A percentile compares a stretch with the other conserved stretches of the same genome.
Evolutionary conservation across 768 basidiomycete species (phyloP).

Genomic region (Multifurca ochricompacta): DNA sequence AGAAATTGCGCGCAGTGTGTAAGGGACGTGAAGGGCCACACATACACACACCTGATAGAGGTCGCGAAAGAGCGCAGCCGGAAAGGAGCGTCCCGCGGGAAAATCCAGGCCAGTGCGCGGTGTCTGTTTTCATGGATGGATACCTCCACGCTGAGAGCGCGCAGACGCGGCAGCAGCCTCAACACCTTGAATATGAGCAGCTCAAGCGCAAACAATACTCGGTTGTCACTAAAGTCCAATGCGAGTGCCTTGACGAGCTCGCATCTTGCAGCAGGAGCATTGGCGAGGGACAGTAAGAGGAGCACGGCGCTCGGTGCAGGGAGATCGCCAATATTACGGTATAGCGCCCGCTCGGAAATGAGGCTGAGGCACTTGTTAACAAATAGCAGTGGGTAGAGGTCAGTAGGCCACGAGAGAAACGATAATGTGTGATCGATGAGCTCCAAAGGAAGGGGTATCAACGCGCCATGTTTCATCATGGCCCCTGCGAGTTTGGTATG

Average conservation of each 20-base stretch:
- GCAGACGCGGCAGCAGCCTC: slow-evolving; percentile 32
- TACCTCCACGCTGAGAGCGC: slow-evolving; percentile 44
- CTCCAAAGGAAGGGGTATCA: slow-evolving; percentile 30
- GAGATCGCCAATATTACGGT: slow-evolving; percentile 32
- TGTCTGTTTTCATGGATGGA: slow-evolving; percentile 2
- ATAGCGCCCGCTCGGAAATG: slow-evolving; percentile 29
- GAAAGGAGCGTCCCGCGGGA: slow-evolving; percentile 35
- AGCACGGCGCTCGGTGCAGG: slow-evolving; percentile 27
- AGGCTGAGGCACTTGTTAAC: slow-evolving; percentile 26
- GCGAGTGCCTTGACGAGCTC: slow-evolving; percentile 38
- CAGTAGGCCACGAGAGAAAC: slow-evolving; percentile 22
- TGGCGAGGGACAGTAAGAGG: slow-evolving; percentile 37
- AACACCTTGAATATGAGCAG: slow-evolving; percentile 41
- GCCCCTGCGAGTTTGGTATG: neutral
- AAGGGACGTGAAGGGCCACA: neutral
- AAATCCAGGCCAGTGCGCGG: slow-evolving; percentile 37
- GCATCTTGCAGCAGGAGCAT: slow-evolving; percentile 30
- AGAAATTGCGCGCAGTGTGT: neutral
- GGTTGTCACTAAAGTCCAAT: slow-evolving; percentile 34
- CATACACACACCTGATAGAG: slow-evolving; percentile 39
- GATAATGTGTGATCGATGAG: slow-evolving; percentile 30
- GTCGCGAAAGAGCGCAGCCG: slow-evolving; percentile 43
- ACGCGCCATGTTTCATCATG: neutral
- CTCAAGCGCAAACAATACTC: slow-evolving; percentile 43
- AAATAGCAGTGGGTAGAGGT: slow-evolving; percentile 25